Evolutionary conservation across 805 yeast species (phyloP), one percentile per base, ranked within the genome.

Genomic region (Kazachstania psychrophila): DNA sequence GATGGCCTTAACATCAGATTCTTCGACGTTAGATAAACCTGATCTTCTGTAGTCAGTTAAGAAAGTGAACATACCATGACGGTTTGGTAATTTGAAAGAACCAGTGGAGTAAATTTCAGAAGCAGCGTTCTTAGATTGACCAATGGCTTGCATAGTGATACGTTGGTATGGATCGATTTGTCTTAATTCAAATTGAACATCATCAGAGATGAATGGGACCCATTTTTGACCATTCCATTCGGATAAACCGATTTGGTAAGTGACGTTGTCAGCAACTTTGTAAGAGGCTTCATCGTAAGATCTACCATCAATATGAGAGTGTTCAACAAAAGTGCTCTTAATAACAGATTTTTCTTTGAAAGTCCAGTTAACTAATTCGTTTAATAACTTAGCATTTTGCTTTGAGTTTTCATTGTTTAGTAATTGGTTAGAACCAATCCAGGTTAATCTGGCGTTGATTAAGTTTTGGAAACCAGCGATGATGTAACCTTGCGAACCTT

Each of bases 161-260:
- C 98, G 77, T 56, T 87, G 87, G 66, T 89, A 92, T 29, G 99
- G 98, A 58, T 92, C 97, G 45, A 92, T 72, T 89, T 92, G 79
- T 51, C 73, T 75, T 59, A 87, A 76, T 51, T 86, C 88, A 39
- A 92, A 66, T 64, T 92, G 98, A 38, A 84, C 57, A 42, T 79
- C 82, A 35, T 72, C 69, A 7, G 72, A 55, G n/a, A 43, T 32
- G 55, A 60, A 86, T 22, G 95, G 94, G 11, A 56, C 66, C 96
- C 95, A 92, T 37, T 61, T 34, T n/a, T 53, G 47, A 26, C 73
- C 75, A 36, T 61, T 54, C 73, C 75, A 75, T 50, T 72, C 61
- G 23, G 69, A 58, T 11, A 77, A 35, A 4, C 61, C 65, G 36
- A 73, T 66, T 25, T 65, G 57, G 49, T 73, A 88, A 29, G 63